Evolutionary conservation across 148 eudicot species (phyloP), one percentile per base, ranked within the genome.

Genomic region (Camellia granthamiana): DNA sequence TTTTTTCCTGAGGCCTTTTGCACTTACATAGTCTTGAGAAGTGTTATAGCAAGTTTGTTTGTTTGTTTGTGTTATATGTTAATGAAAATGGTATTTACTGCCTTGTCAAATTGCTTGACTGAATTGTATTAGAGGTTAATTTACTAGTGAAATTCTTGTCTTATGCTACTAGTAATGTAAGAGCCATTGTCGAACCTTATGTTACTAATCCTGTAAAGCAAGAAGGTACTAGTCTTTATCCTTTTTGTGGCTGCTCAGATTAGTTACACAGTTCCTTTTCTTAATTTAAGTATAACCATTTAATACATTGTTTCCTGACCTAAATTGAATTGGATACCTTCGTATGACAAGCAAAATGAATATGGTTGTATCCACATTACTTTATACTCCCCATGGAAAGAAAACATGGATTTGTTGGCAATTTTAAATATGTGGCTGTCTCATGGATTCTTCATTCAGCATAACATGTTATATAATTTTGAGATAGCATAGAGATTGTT

Each of bases 51-150:
- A 59, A 21, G 16, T 56, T 58, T 43, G 66, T 58, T 55, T 38
- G 59, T 47, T 63, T 63, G 46, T 77, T 62, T 65, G 1, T 77
- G 70, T 21, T 63, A 77, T 47, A 15, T 41, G 59, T 46, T 77
- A 76, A 13, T 49, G n/a, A 52, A 68, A 78, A 43, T 30, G 62
- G 9, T 15, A 64, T 64, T 2, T 61, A n/a, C 47, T 51, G 18
- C 43, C 8, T 49, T 62, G 51, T 47, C 61, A 64, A 46, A 43
- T 61, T 4, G 69, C 52, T 59, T 15, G 51, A 42, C 18, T 77
- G 38, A 8, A 55, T 10, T 49, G 54, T 46, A 62, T 9, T 13
- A 75, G 54, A 3, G 77, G 58, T 10, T 41, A 75, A 16, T 74
- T 74, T 41, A 4, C 14, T 16, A 2, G 10, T 19, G 10, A 19